A percentile compares a stretch with the other conserved stretches of the same genome.
Evolutionary conservation across 148 eudicot genomes (phyloP).

Genomic region (Silene uniflora): DNA sequence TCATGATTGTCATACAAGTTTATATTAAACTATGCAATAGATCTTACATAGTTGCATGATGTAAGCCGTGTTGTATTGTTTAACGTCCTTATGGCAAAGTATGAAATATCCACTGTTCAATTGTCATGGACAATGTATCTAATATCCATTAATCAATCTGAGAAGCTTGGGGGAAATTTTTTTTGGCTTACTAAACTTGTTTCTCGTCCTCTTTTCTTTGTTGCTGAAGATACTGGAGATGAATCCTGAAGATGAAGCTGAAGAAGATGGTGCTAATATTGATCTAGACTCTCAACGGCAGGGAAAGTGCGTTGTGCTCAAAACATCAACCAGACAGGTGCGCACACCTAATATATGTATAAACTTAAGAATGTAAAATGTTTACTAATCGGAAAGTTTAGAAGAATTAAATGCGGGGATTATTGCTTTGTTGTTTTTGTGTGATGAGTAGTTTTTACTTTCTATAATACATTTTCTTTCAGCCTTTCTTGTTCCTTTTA

Average conservation of each 20-base stretch:
- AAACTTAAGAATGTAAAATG: neutral
- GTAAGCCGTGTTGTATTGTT: neutral
- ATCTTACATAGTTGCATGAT: neutral
- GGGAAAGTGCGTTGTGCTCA: constrained; percentile 92
- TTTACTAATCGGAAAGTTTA: neutral
- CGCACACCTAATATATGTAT: neutral
- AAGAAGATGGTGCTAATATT: constrained; percentile 96
- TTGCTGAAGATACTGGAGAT: constrained; percentile 63
- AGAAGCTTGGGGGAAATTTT: neutral
- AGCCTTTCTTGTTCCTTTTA: neutral
- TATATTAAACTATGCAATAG: neutral
- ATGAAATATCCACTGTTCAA: neutral
- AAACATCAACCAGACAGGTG: constrained; percentile 93
- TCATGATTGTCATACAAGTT: neutral
- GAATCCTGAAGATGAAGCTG: constrained; percentile 97
- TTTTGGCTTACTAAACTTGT: neutral
- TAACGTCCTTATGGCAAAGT: neutral
- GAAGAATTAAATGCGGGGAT: neutral
- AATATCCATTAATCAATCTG: neutral
- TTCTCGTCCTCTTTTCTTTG: neutral
- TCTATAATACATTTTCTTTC: neutral
- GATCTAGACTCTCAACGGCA: constrained; percentile 96
- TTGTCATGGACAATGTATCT: neutral
- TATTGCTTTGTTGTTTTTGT: neutral
- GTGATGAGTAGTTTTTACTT: neutral